phyloP scores from a whole-genome alignment of 257 asterid species.

The Cruciata laevipes region DNA sequence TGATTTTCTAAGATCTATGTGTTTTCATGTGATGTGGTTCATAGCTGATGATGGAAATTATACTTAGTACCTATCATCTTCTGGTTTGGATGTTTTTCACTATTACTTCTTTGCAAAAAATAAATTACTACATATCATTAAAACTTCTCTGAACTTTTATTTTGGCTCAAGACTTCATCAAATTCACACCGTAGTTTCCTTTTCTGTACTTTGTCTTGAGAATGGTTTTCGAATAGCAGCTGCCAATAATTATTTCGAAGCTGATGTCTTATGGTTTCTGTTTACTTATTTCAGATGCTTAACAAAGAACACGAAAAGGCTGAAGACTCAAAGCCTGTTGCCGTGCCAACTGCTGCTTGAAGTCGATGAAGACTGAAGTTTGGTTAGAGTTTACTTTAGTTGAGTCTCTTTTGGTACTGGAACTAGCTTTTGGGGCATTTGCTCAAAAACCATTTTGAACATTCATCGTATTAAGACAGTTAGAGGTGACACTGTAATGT shows the following conservation, averaged over 20 bases:
- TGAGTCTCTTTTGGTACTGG: constrained; percentile 8
- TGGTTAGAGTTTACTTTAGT: constrained; percentile 12
- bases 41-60: neutral
- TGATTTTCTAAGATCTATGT: neutral
- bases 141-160: no score
- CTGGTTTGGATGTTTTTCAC: neutral
- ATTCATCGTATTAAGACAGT: no score
- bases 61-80: neutral
- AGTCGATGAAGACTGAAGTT: constrained; percentile 29
- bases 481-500: neutral
- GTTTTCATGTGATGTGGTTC: neutral
- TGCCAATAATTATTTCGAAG: neutral
- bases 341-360: constrained; percentile 58
- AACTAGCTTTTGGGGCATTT: neutral
- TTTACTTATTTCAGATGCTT: constrained; percentile 55
- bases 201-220: no score
- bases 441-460: no score
- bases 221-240: neutral
- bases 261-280: neutral
- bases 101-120: neutral
- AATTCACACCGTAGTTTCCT: neutral
- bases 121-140: no score
- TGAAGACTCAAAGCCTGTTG: constrained; percentile 73
- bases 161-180: neutral
- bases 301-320: constrained; percentile 92